Evolutionary conservation across 2,329 filamentous ascomycete species (phyloP).

Genomic region (Endoconidiophora laricicola): DNA sequence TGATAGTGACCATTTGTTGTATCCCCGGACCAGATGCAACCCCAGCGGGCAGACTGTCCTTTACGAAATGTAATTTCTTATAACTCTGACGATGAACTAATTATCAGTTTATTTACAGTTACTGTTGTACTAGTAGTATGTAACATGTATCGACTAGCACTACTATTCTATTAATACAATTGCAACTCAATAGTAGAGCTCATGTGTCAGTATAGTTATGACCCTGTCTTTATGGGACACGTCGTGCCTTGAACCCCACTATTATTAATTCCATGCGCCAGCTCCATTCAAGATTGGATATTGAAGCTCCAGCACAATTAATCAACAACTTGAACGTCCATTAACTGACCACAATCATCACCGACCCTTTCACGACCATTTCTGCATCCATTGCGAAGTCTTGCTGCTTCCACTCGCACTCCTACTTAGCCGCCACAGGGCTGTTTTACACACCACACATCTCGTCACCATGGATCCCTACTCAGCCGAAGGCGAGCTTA

Average conservation of each 20-base stretch:
- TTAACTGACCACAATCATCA: background rate
- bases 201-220: background rate
- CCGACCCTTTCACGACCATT: too few relatives aligned
- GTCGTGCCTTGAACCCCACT: conserved; percentile 10
- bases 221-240: conserved; percentile 4
- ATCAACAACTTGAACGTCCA: background rate
- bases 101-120: too few relatives aligned
- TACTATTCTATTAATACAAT: too few relatives aligned
- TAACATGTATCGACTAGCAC: too few relatives aligned
- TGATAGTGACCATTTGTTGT: too few relatives aligned
- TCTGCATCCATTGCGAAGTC: too few relatives aligned
- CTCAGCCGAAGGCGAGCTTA: conserved; percentile 53
- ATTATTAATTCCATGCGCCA: conserved; percentile 1
- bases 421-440: conserved; percentile 9
- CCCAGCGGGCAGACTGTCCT: too few relatives aligned
- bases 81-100: background rate
- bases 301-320: background rate
- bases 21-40: too few relatives aligned
- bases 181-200: too few relatives aligned
- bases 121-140: too few relatives aligned
- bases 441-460: background rate
- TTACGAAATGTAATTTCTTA: too few relatives aligned
- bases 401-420: too few relatives aligned
- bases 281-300: background rate
- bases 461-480: conserved; percentile 46